A percentile compares a stretch with the other conserved stretches of the same genome.
Conservation (phyloP, 164 flowering plant genomes). For the Vitis rupestris region DNA sequence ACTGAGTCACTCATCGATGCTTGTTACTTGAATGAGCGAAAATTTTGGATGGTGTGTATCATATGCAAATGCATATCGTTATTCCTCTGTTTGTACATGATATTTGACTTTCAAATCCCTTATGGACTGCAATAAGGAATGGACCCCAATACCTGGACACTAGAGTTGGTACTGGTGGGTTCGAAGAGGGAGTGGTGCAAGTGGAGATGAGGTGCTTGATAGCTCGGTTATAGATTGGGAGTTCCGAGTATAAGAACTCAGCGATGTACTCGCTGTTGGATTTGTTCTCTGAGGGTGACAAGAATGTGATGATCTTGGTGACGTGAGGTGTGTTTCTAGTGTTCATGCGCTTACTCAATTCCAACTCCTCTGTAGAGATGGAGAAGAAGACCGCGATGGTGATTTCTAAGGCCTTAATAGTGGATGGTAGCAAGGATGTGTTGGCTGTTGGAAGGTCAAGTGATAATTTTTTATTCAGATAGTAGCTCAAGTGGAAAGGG, state of each 20-base stretch:
- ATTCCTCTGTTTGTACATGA: too few relatives aligned
- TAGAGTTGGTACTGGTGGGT: conserved; percentile 1
- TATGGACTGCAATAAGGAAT: too few relatives aligned
- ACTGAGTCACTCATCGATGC: too few relatives aligned
- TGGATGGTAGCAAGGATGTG: conserved; percentile 66
- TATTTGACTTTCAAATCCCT: too few relatives aligned
- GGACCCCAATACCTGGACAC: too few relatives aligned
- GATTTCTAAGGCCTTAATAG: conserved; percentile 68
- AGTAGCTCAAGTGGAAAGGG: too few relatives aligned
- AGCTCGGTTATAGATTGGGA: conserved; percentile 80
- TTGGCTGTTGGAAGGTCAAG: conserved; percentile 60
- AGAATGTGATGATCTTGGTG: conserved; percentile 79
- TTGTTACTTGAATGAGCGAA: too few relatives aligned
- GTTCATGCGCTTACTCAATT: conserved; percentile 60
- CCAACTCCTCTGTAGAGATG: conserved; percentile 44
- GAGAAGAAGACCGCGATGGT: conserved; percentile 71
- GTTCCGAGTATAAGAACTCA: conserved; percentile 50
- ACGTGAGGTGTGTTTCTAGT: conserved; percentile 82
- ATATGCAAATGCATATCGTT: too few relatives aligned
- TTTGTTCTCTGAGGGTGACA: conserved; percentile 67
- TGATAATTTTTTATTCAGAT: too few relatives aligned
- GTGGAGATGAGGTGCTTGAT: conserved; percentile 57
- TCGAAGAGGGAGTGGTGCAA: conserved; percentile 50
- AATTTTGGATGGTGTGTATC: too few relatives aligned
- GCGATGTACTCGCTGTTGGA: conserved; percentile 64